phyloP scores from a whole-genome alignment of 495 filamentous ascomycete species.

The Corynascus novoguineensis region DNA sequence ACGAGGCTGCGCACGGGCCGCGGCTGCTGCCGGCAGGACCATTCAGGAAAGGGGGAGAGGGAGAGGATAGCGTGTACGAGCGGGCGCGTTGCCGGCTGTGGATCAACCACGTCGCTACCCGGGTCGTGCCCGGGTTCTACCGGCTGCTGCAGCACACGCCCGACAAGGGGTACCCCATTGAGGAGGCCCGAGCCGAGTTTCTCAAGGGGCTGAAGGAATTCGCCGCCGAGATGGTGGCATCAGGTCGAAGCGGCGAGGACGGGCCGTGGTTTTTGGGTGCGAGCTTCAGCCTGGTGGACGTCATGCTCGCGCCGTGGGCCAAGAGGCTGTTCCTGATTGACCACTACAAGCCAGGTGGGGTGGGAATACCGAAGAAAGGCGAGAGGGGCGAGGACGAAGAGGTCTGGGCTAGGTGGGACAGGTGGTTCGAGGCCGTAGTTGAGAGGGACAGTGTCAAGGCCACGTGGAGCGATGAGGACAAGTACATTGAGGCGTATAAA shows the following conservation, averaged over 20 bases:
- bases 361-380: constrained; percentile 46
- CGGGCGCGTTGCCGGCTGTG: constrained; percentile 58
- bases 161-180: constrained; percentile 39
- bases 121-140: constrained; percentile 61
- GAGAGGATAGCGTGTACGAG: constrained; percentile 51
- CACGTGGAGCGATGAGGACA: constrained; percentile 57
- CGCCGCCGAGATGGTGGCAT: constrained; percentile 48
- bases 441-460: constrained; percentile 51
- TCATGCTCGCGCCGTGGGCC: constrained; percentile 62
- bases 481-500: constrained; percentile 60
- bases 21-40: constrained; percentile 51
- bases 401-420: constrained; percentile 56
- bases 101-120: constrained; percentile 60
- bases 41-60: constrained; percentile 22
- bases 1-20: constrained; percentile 27
- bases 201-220: constrained; percentile 49
- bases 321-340: constrained; percentile 65
- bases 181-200: constrained; percentile 46
- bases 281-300: constrained; percentile 53
- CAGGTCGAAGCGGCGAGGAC: constrained; percentile 18
- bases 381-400: constrained; percentile 36
- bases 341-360: constrained; percentile 58
- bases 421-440: constrained; percentile 54
- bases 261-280: constrained; percentile 62
- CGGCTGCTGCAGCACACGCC: constrained; percentile 59